phyloP scores from a whole-genome alignment of 345 rosid species.

The Sonneratia caseolaris region DNA sequence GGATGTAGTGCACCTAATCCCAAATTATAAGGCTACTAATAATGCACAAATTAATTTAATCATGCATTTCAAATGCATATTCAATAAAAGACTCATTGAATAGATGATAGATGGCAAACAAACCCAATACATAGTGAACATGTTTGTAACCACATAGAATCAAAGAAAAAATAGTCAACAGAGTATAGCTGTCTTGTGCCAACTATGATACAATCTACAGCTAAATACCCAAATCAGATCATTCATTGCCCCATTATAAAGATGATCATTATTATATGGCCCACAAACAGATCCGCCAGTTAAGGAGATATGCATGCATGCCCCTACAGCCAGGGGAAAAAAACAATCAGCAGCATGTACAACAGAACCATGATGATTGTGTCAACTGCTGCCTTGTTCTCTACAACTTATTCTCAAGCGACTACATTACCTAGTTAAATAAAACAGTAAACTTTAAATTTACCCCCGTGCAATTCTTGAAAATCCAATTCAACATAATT shows the following conservation, averaged over 20 bases:
- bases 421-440: not conserved
- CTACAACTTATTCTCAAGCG: not conserved
- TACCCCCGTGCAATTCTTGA: not conserved
- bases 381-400: not conserved
- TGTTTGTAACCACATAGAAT: not conserved
- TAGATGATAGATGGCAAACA: not conserved
- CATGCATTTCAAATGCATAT: not conserved
- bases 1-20: not conserved
- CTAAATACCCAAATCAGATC: not conserved
- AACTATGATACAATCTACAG: not conserved
- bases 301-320: not conserved
- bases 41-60: not conserved
- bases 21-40: not conserved
- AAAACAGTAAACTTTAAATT: not conserved
- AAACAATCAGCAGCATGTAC: not conserved
- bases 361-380: not conserved
- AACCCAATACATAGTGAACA: not conserved
- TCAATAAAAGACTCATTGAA: not conserved
- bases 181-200: not conserved
- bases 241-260: not conserved
- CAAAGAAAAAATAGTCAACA: not conserved
- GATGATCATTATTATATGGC: not conserved
- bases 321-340: not conserved
- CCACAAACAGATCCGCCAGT: not conserved
- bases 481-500: not conserved